Evolutionary conservation across 2,329 filamentous ascomycete genomes (phyloP).

Genomic region (Trichoderma breve): DNA sequence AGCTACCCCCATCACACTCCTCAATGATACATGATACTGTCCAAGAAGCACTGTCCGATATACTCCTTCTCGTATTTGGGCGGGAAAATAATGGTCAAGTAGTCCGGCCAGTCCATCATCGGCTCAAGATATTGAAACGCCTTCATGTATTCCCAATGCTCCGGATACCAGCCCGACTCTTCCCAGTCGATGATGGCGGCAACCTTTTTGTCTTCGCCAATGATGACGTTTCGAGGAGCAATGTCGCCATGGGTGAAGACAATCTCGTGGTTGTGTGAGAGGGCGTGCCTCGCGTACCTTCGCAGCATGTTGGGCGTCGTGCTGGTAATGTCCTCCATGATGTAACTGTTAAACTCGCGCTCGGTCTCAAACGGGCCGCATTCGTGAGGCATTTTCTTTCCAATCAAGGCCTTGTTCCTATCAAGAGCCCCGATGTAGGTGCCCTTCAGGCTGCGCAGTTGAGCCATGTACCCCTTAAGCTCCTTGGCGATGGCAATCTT

Average conservation of each 20-base stretch:
- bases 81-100: background rate
- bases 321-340: background rate
- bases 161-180: constrained; percentile 1
- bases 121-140: background rate
- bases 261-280: background rate
- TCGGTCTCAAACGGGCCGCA: background rate
- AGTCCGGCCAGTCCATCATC: background rate
- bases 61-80: background rate
- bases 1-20: background rate
- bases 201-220: background rate
- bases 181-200: background rate
- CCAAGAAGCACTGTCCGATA: background rate
- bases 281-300: background rate
- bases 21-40: background rate
- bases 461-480: background rate
- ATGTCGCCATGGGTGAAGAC: constrained; percentile 1
- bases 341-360: background rate
- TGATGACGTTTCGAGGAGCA: background rate
- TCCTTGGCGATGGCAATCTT: background rate
- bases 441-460: background rate
- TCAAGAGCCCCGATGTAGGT: background rate
- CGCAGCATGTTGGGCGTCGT: background rate
- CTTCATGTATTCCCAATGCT: background rate
- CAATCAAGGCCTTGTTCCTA: background rate
- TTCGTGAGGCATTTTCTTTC: background rate